Evolutionary conservation across 2,329 filamentous ascomycete species (phyloP), one percentile per base, ranked within the genome.

Genomic region (Pseudophaeomoniella oleicola): DNA sequence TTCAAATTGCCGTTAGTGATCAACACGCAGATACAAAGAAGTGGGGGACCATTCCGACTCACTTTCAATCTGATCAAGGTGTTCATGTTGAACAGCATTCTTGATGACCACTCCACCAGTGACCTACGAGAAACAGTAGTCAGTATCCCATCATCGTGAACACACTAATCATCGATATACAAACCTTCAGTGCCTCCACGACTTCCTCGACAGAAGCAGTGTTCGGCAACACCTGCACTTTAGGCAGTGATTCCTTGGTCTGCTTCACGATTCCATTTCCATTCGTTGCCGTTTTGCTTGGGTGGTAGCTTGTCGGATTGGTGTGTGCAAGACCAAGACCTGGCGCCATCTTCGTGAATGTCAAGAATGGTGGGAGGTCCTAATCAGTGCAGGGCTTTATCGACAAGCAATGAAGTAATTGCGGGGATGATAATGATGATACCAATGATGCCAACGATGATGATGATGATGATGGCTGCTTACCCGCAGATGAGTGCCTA

Each of bases 151-250:
- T n/a, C n/a, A n/a, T n/a, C n/a, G n/a, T n/a, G n/a, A n/a, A n/a
- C n/a, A n/a, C n/a, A n/a, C n/a, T n/a, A n/a, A n/a, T n/a, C n/a
- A n/a, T n/a, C n/a, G n/a, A n/a, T n/a, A n/a, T n/a, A 27, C 22
- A n/a, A 6, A 27, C 27, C 11, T 37, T 38, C 14, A 40, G 30
- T 5, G 19, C 19, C 27, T 40, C 19, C 15, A 38, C 16, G 12
- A 40, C 32, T 14, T 40, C n/a, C 9, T 40, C 39, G 11, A 35
- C 31, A 6, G 39, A 37, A 14, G 32, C 2, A 12, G 36, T 37
- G 15, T 19, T 30, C 18, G 35, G 34, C n/a, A 42, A 39, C 11
- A 37, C 39, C 17, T 32, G 39, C n/a, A 42, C 39, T 9, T 33
- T 18, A 11, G 39, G 39, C 15, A 42, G 30, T 27, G 22, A 27